A percentile compares a stretch with the other conserved stretches of the same genome.
These are phyloP conservation scores for Trapa bicornis DNA, from an alignment of 345 rosid species.

Conservation along the genomic window DNA sequence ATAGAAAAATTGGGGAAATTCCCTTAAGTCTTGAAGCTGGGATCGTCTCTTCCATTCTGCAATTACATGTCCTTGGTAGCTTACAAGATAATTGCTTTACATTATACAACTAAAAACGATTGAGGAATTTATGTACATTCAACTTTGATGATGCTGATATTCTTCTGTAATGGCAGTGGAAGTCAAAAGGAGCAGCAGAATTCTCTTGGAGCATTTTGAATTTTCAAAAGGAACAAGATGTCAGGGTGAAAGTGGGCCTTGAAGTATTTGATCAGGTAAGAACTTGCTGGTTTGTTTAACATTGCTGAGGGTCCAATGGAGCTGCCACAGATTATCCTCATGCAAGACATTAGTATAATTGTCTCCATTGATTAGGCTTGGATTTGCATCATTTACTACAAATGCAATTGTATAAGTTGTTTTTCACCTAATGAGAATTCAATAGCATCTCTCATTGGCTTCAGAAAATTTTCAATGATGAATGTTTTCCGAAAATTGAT, in stretches of 20 bases:
- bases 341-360: not conserved
- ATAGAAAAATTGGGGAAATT: not conserved
- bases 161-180: conserved; percentile 37
- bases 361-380: not conserved
- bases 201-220: conserved; percentile 57
- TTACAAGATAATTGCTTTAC: not conserved
- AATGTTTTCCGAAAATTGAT: not conserved
- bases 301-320: not conserved
- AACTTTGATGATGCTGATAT: conserved; percentile 2
- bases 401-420: not conserved
- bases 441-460: not conserved
- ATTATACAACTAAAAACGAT: not conserved
- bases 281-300: not conserved
- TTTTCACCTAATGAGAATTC: not conserved
- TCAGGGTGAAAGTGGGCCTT: conserved; percentile 69
- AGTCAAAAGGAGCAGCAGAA: conserved; percentile 71
- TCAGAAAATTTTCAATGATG: not conserved
- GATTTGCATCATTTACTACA: not conserved
- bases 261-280: conserved; percentile 66
- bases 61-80: not conserved
- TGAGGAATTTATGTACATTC: not conserved
- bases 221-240: conserved; percentile 72
- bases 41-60: not conserved
- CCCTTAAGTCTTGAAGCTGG: not conserved
- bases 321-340: not conserved